Conservation (phyloP, 345 rosid genomes). For the Arabidopsis arenosa region DNA sequence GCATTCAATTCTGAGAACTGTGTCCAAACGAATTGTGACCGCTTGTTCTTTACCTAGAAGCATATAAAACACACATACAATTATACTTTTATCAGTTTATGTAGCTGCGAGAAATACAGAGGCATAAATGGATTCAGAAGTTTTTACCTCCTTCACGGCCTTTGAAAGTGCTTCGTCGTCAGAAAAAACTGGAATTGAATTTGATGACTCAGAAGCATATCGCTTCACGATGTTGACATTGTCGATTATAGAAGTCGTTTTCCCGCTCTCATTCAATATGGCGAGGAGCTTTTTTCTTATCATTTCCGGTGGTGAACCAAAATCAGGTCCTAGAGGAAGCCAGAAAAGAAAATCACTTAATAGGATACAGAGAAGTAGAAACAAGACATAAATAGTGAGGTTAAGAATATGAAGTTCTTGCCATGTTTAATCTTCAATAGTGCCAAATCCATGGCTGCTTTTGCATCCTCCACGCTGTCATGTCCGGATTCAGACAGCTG, state of each 20-base stretch:
- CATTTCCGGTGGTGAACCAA: slow-evolving; percentile 76
- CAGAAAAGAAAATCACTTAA: slow-evolving; percentile 11
- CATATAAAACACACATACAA: slow-evolving; percentile 24
- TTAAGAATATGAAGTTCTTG: slow-evolving; percentile 40
- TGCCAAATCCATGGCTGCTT: slow-evolving; percentile 89
- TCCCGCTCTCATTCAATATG: slow-evolving; percentile 70
- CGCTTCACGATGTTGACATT: slow-evolving; percentile 69
- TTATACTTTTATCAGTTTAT: not conserved
- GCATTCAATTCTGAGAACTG: slow-evolving; percentile 84
- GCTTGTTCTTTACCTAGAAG: slow-evolving; percentile 70
- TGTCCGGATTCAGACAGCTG: slow-evolving; percentile 81
- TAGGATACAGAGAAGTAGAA: slow-evolving; percentile 7
- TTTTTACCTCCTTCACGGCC: slow-evolving; percentile 77
- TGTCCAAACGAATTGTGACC: slow-evolving; percentile 80
- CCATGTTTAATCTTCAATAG: slow-evolving; percentile 83
- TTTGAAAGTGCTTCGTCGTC: slow-evolving; percentile 82
- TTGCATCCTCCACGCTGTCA: slow-evolving; percentile 93
- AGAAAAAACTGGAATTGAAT: slow-evolving; percentile 78
- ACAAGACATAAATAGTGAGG: not conserved
- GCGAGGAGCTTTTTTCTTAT: slow-evolving; percentile 69
- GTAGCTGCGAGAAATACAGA: slow-evolving; percentile 6
- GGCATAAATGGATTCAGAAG: slow-evolving; percentile 16
- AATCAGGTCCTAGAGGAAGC: slow-evolving; percentile 78
- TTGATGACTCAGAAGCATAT: slow-evolving; percentile 74
- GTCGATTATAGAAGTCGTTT: slow-evolving; percentile 77